Conservation (phyloP, 2,329 filamentous ascomycete species). For the Teratosphaeria nubilosa region DNA sequence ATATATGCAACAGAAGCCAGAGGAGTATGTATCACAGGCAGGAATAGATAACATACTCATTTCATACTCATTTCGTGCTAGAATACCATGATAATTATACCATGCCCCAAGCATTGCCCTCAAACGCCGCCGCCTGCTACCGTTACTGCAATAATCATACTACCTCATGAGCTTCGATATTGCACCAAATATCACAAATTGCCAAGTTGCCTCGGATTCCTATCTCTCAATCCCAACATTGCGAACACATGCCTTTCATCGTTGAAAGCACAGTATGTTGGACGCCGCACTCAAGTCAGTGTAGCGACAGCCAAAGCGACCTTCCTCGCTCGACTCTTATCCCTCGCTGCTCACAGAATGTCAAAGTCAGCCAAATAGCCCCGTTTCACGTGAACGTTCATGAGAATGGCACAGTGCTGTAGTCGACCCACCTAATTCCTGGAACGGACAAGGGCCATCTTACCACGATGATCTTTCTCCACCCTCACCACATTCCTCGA, state of each 20-base stretch:
- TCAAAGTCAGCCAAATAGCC: neutral
- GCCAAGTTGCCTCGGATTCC: neutral
- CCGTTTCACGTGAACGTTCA: neutral
- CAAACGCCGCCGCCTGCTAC: neutral
- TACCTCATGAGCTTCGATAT: neutral
- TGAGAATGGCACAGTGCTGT: neutral
- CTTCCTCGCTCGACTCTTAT: neutral
- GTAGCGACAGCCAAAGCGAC: neutral
- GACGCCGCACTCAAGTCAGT: neutral
- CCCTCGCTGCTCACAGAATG: neutral
- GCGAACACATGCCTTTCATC: neutral
- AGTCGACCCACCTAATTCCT: neutral
- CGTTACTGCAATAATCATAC: neutral
- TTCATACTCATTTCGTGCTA: neutral
- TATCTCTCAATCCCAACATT: neutral
- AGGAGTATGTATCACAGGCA: neutral
- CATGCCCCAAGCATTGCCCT: neutral
- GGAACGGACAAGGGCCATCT: conserved; percentile 75
- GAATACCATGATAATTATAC: too few relatives aligned
- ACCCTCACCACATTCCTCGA: conserved; percentile 54
- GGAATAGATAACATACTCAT: neutral
- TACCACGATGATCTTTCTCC: conserved; percentile 92
- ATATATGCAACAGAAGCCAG: neutral
- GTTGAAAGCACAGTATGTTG: neutral
- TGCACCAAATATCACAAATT: neutral